Conservation (phyloP, 495 filamentous ascomycete species). For the Penicillium robsamsonii region DNA sequence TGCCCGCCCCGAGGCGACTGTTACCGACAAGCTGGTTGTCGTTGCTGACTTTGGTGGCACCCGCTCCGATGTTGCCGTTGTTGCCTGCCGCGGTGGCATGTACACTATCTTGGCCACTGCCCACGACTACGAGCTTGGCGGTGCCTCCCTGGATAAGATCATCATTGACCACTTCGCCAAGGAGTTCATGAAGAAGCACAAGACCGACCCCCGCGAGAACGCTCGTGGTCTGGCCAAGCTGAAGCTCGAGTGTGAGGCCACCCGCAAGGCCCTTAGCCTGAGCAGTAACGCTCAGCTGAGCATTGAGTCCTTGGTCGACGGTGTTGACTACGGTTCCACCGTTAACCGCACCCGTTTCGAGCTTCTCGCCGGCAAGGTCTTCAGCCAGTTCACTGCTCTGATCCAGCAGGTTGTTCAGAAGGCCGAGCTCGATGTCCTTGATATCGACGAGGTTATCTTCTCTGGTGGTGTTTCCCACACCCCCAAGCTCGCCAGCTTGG, state of each 20-base stretch:
- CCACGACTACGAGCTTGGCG: conserved; percentile 91
- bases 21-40: conserved; percentile 82
- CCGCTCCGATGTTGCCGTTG: conserved; percentile 84
- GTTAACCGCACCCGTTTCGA: conserved; percentile 94
- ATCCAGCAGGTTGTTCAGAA: conserved; percentile 85
- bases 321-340: conserved; percentile 84
- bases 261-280: conserved; percentile 85
- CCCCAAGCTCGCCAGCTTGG: conserved; percentile 78
- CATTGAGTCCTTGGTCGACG: conserved; percentile 82
- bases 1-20: conserved; percentile 70
- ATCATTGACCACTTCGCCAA: conserved; percentile 96
- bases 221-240: conserved; percentile 83
- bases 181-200: conserved; percentile 95
- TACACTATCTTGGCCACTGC: conserved; percentile 92
- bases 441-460: conserved; percentile 93
- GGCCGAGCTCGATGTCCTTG: conserved; percentile 85
- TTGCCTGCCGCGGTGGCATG: conserved; percentile 89
- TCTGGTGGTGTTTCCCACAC: conserved; percentile 92
- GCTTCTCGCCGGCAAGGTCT: conserved; percentile 78
- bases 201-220: conserved; percentile 80
- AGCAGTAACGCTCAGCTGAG: conserved; percentile 85
- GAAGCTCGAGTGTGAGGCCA: conserved; percentile 83
- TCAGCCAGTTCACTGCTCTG: conserved; percentile 80
- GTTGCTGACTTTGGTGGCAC: conserved; percentile 93
- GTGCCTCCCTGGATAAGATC: conserved; percentile 78